Conservation (phyloP, 1,139 yeast genomes). For the Debaryomyces udenii region DNA sequence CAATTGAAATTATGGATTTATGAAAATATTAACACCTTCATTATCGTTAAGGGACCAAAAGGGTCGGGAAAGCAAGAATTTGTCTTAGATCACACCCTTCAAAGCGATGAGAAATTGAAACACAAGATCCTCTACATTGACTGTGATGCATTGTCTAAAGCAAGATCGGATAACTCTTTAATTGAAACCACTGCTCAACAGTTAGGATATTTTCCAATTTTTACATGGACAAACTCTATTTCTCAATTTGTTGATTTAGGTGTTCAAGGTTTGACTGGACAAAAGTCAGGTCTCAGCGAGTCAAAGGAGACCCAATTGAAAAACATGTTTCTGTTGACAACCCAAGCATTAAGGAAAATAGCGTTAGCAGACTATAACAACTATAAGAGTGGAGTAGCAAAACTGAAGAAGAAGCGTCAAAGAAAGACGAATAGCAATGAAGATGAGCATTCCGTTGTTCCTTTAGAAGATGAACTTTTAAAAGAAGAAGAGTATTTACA, state of each 20-base stretch:
- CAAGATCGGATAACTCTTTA: slow-evolving; percentile 73
- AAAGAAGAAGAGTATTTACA: slow-evolving; percentile 83
- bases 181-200: slow-evolving; percentile 71
- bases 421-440: slow-evolving; percentile 17
- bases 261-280: slow-evolving; percentile 91
- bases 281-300: slow-evolving; percentile 89
- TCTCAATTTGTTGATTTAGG: slow-evolving; percentile 82
- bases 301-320: slow-evolving; percentile 81
- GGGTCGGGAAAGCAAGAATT: slow-evolving; percentile 91
- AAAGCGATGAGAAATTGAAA: slow-evolving; percentile 43
- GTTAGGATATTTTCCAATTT: slow-evolving; percentile 89
- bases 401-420: slow-evolving; percentile 23
- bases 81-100: slow-evolving; percentile 69
- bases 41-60: slow-evolving; percentile 87
- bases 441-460: slow-evolving; percentile 9
- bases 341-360: slow-evolving; percentile 71
- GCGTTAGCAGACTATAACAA: slow-evolving; percentile 50
- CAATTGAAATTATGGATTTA: slow-evolving; percentile 78
- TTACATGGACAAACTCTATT: slow-evolving; percentile 86
- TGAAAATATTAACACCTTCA: slow-evolving; percentile 80
- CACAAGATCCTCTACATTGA: slow-evolving; percentile 69
- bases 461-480: slow-evolving; percentile 23
- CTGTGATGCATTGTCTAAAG: slow-evolving; percentile 73
- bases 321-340: slow-evolving; percentile 74
- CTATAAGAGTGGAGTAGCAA: slow-evolving; percentile 30